Evolutionary conservation across 2,329 filamentous ascomycete species (phyloP), one percentile per base, ranked within the genome.

Genomic region (Ascosphaera pollenicola): DNA sequence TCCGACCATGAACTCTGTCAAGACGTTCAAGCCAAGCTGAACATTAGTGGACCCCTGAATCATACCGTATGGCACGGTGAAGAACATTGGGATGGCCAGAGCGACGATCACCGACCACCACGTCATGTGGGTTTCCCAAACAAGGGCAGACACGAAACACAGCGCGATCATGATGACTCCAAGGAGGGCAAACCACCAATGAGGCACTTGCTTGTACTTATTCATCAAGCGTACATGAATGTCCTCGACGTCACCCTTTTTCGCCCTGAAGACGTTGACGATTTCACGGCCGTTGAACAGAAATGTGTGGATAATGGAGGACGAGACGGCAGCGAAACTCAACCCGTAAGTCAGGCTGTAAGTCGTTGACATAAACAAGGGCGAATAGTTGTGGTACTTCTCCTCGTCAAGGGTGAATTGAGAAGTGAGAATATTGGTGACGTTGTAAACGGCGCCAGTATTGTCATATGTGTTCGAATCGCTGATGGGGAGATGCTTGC

Each of bases 21-120:
- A 56, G 15, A 82, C 74, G 46, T 83, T 83, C 28, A 81, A 61
- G 3, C 74, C 74, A 3, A 79, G 73, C 31, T 56, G 46, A 11
- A 69, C 75, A 49, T 79, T 79, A 61, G 52, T 76, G 3, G 77
- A 78, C 3, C 75, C 78, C 48, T 78, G 68, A 26, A 82, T 70
- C 42, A 81, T 78, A 37, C 56, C 56, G 18, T 53, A 46, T 7
- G 76, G 76, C 10, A 81, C 55, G 7, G 73, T 62, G 51, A 78
- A 81, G 7, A 64, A 55, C 41, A 71, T 68, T 0, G 75, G 69
- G 42, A 82, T 73, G 39, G 65, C 57, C 3, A 82, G 64, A 2
- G 76, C 66, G 4, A 83, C 54, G 35, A 82, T 53, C 47, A 81
- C 80, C 0, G 71, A 70, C 77, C 77, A 83, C 75, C 75, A 80